Base-by-base conservation (phyloP, 176 grass and related monocot genomes). In the Lolium rigidum region DNA sequence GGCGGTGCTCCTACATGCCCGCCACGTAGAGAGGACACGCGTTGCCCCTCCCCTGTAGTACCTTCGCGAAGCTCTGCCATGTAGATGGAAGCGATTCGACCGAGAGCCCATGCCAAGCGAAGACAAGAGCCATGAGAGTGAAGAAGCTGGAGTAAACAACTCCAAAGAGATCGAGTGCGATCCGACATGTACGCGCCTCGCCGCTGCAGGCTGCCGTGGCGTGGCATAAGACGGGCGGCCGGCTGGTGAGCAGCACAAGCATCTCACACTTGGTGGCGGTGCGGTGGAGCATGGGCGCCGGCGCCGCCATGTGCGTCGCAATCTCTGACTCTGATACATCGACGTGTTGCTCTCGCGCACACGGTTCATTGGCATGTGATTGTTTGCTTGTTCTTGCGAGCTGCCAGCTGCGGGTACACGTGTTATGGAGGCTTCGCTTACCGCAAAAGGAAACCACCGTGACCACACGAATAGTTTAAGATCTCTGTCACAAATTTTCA, bases 11-110 rank as follows among this genome's bases (percentile, higher is more conserved):
- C 13, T 90, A 73, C 80, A 87, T 79, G 84, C 26, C 0, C 31
- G 84, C 80, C 89, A 90, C 89, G 84, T 87, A 56, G 74, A 14
- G 47, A 90, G 84, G 84, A 90, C 89, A 83, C 84, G 89, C 80
- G 84, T 79, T 18, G 72, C n/a, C 58, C 7, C 64, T 47, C 46
- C 65, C 35, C 0, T 1, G 70, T 5, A 63, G 88, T 71, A 22
- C 75, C 80, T 87, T 90, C 89, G 80, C 49, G 80, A 90, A 90
- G 49, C 47, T 75, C 20, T 69, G 25, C 80, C 74, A 74, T 83
- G 74, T 72, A 71, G 56, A 79, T 1, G 35, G 49, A 57, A 2
- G 61, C 57, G 89, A 78, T 64, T 61, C 74, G 73, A 74, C 0
- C 21, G 11, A 72, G 24, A 28, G 2, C 44, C 31, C 48, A 75